Conservation (phyloP, 2,329 filamentous ascomycete genomes). For the Coniochaeta prunicola region DNA sequence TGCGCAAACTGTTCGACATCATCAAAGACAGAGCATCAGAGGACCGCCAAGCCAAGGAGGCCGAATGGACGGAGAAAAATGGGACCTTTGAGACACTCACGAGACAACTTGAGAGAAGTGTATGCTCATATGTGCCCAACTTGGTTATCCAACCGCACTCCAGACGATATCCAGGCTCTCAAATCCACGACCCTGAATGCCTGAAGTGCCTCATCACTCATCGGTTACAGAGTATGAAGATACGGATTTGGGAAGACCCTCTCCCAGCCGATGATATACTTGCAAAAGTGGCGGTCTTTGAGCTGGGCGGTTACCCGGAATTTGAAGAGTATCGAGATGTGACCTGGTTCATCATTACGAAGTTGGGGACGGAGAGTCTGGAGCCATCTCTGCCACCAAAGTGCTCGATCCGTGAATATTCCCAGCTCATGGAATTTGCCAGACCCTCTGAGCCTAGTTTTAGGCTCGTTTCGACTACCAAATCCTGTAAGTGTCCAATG, state of each 20-base stretch:
- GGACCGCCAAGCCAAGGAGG: conserved; percentile 10
- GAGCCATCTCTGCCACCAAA: background rate
- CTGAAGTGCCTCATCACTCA: conserved; percentile 25
- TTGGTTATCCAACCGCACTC: background rate
- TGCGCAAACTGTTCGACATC: conserved; percentile 10
- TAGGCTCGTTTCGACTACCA: conserved; percentile 11
- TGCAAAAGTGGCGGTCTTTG: conserved; percentile 30
- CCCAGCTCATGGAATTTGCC: conserved; percentile 9
- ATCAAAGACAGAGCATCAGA: conserved; percentile 16
- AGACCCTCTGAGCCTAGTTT: background rate
- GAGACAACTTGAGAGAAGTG: conserved; percentile 18
- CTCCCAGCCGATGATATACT: conserved; percentile 24
- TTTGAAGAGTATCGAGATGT: conserved; percentile 31
- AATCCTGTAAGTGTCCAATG: conserved; percentile 8
- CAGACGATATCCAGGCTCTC: conserved; percentile 11
- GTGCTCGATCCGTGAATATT: conserved; percentile 9
- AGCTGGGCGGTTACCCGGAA: conserved; percentile 26
- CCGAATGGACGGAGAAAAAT: conserved; percentile 24
- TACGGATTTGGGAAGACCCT: conserved; percentile 30
- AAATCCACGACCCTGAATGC: conserved; percentile 20
- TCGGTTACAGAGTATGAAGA: conserved; percentile 21
- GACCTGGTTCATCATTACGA: conserved; percentile 29
- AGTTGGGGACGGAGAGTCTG: conserved; percentile 14
- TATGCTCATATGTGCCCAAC: conserved; percentile 20
- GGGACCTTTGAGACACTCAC: conserved; percentile 23